Conservation (phyloP, 805 yeast genomes). For the Blastobotrys robertii region DNA sequence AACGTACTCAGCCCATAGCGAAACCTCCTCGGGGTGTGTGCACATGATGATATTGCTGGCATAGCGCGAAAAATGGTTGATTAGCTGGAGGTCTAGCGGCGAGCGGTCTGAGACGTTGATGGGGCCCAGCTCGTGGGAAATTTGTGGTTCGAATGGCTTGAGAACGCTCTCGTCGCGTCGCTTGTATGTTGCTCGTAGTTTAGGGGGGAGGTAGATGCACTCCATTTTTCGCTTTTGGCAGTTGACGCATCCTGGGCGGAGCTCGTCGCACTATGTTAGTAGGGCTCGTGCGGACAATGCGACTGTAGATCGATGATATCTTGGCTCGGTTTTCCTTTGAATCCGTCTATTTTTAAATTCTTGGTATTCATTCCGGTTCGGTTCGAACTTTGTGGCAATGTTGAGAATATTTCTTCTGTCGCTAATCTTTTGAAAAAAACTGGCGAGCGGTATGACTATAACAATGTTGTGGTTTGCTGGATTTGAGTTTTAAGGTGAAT, state of each 20-base stretch:
- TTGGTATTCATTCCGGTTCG: no score
- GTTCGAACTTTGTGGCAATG: no score
- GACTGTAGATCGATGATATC: no score
- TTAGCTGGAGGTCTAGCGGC: slow-evolving; percentile 11
- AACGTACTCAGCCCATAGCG: slow-evolving; percentile 11
- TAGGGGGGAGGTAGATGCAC: slow-evolving; percentile 9
- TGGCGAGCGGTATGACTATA: no score
- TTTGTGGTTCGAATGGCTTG: neutral
- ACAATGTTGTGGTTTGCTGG: no score
- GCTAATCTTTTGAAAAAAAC: no score
- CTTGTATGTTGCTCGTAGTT: neutral
- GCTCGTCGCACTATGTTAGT: slow-evolving; percentile 17
- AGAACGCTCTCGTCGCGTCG: neutral
- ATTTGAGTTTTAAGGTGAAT: no score
- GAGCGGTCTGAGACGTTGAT: neutral
- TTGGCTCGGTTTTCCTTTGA: no score
- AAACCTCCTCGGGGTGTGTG: slow-evolving; percentile 1
- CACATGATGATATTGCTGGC: slow-evolving; percentile 9
- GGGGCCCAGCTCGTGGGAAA: no score
- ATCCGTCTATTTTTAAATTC: no score
- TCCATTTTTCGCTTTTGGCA: slow-evolving; percentile 13
- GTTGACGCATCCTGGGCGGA: slow-evolving; percentile 15
- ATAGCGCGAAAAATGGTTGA: slow-evolving; percentile 10
- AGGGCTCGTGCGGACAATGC: no score
- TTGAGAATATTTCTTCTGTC: no score